Percentiles rank a stretch among this genome's conserved stretches.
phyloP scores from a whole-genome alignment of 768 basidiomycete genomes.

The Hydnomerulius pinastri region DNA sequence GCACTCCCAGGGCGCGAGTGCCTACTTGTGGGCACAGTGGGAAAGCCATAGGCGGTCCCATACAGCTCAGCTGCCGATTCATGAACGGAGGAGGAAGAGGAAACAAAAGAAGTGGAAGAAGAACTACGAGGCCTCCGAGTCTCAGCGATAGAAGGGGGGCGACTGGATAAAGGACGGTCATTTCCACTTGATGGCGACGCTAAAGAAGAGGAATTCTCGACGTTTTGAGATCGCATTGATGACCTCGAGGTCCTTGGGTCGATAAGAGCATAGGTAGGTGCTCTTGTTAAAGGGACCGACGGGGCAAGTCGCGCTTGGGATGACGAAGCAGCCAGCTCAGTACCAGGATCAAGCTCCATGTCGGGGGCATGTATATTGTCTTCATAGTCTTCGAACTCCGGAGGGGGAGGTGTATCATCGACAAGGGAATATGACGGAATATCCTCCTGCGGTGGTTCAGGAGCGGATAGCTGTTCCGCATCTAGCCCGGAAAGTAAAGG shows the following conservation, averaged over 20 bases:
- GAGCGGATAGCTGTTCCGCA: neutral
- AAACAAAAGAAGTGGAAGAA: neutral
- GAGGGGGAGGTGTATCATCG: slow-evolving; percentile 2
- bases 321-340: neutral
- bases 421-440: slow-evolving; percentile 1
- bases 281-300: neutral
- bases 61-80: neutral
- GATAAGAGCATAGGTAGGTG: neutral
- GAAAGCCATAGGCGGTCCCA: neutral
- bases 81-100: neutral
- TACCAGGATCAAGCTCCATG: too few relatives aligned
- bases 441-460: neutral
- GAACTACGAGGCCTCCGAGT: neutral
- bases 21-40: neutral
- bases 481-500: neutral
- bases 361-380: neutral
- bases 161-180: neutral
- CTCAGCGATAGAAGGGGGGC: neutral
- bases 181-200: neutral
- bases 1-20: neutral
- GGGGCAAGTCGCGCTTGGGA: neutral
- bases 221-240: neutral
- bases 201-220: neutral
- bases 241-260: neutral
- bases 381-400: neutral